A percentile compares a stretch with the other conserved stretches of the same genome.
Conservation (phyloP, 441 rosid genomes). For the Theobroma grandiflorum region DNA sequence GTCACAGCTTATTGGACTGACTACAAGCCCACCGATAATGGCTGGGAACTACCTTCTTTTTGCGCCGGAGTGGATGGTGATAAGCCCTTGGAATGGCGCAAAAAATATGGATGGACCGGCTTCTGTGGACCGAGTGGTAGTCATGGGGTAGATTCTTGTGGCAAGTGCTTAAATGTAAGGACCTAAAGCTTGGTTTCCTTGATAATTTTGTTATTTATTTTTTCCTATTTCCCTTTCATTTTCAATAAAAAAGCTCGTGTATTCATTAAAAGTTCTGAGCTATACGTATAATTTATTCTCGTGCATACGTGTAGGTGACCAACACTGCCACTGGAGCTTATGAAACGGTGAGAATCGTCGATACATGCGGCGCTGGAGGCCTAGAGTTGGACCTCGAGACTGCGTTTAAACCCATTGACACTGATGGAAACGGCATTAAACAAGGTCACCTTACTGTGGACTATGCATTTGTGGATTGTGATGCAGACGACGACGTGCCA, state of each 20-base stretch:
- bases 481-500: not conserved
- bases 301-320: conserved; percentile 45
- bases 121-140: conserved; percentile 41
- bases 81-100: conserved; percentile 41
- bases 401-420: not conserved
- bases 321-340: conserved; percentile 48
- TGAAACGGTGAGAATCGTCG: conserved; percentile 54
- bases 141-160: conserved; percentile 39
- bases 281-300: not conserved
- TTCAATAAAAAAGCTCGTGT: too few species aligned
- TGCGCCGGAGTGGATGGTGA: not conserved
- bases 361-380: conserved; percentile 43
- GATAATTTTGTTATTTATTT: too few species aligned
- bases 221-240: too few species aligned
- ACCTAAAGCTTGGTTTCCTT: too few species aligned
- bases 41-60: not conserved
- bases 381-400: conserved; percentile 58
- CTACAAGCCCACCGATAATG: not conserved
- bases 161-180: conserved; percentile 44
- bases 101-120: conserved; percentile 46
- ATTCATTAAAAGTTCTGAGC: too few species aligned
- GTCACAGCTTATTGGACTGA: not conserved
- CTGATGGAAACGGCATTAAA: not conserved
- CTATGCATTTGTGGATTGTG: not conserved
- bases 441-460: not conserved